phyloP scores from a whole-genome alignment of 768 basidiomycete species.

The Hydnomerulius pinastri region DNA sequence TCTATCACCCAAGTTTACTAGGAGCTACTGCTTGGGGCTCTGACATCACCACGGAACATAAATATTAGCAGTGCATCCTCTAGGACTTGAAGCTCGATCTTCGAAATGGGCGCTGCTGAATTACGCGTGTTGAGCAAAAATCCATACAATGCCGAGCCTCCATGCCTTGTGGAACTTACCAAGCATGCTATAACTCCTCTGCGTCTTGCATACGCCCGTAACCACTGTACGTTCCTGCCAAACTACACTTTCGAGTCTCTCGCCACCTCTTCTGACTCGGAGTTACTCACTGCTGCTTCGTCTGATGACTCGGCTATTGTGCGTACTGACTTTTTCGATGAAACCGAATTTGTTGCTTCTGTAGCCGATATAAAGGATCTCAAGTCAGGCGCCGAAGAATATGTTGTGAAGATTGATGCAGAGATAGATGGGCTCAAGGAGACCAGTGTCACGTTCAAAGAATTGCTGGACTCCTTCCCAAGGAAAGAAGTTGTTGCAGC shows the following conservation, averaged over 20 bases:
- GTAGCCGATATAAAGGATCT: slow-evolving; percentile 31
- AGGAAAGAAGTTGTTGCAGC: slow-evolving; percentile 45
- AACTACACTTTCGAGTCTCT: background rate
- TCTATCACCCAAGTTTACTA: background rate
- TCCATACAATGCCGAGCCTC: slow-evolving; percentile 75
- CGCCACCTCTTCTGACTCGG: background rate
- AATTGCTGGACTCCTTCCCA: slow-evolving; percentile 20
- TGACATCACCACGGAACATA: background rate
- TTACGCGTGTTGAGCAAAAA: slow-evolving; percentile 28
- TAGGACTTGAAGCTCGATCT: background rate
- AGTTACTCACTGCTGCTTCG: background rate
- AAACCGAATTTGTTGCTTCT: slow-evolving; percentile 4
- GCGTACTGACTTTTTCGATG: slow-evolving; percentile 26
- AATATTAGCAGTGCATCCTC: background rate
- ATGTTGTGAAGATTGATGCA: slow-evolving; percentile 31
- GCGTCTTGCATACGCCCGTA: slow-evolving; percentile 68
- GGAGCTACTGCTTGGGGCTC: background rate
- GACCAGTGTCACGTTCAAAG: slow-evolving; percentile 22
- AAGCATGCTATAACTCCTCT: slow-evolving; percentile 53
- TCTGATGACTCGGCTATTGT: slow-evolving; percentile 27
- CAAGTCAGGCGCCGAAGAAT: slow-evolving; percentile 19
- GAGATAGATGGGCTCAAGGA: slow-evolving; percentile 15
- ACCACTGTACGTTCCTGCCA: slow-evolving; percentile 61
- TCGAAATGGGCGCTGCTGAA: slow-evolving; percentile 21
- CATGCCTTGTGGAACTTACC: slow-evolving; percentile 54